Conservation (phyloP, 805 yeast species). For the Kodamaea fukazawae region DNA sequence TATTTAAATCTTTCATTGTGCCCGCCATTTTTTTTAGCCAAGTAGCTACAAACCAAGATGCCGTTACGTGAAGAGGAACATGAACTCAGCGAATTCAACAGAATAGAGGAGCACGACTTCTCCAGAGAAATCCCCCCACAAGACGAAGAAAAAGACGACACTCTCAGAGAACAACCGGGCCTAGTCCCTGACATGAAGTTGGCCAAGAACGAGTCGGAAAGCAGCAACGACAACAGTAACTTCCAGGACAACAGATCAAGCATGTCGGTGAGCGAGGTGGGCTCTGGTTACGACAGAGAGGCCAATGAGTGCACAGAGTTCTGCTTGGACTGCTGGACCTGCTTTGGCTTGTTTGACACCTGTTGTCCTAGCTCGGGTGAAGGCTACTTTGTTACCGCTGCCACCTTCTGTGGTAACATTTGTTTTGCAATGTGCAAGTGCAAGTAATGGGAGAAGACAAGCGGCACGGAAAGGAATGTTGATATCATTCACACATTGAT, state of each 20-base stretch:
- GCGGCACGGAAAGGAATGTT: neutral
- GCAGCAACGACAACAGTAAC: conserved; percentile 4
- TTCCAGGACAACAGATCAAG: conserved; percentile 15
- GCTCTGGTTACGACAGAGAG: conserved; percentile 38
- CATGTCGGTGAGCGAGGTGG: conserved; percentile 21
- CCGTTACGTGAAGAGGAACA: conserved; percentile 2
- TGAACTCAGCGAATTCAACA: conserved; percentile 9
- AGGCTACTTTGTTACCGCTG: conserved; percentile 36
- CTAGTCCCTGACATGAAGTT: conserved; percentile 1
- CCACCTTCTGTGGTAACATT: conserved; percentile 37
- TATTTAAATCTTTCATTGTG: too few species aligned
- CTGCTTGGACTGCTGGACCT: conserved; percentile 33
- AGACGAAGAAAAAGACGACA: conserved; percentile 2
- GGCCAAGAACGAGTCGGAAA: conserved; percentile 1
- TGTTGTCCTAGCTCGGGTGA: conserved; percentile 44
- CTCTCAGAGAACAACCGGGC: conserved; percentile 3
- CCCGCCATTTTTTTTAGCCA: too few species aligned
- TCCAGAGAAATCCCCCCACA: neutral
- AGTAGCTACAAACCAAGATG: neutral
- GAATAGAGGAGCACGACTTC: conserved; percentile 5
- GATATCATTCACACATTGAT: too few species aligned
- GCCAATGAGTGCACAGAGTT: conserved; percentile 42
- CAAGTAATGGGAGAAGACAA: neutral
- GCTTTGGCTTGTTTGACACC: conserved; percentile 40
- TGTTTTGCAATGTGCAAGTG: conserved; percentile 35